phyloP scores from a whole-genome alignment of 352 stramenopile genomes.

The Pythium phragmiticola region DNA sequence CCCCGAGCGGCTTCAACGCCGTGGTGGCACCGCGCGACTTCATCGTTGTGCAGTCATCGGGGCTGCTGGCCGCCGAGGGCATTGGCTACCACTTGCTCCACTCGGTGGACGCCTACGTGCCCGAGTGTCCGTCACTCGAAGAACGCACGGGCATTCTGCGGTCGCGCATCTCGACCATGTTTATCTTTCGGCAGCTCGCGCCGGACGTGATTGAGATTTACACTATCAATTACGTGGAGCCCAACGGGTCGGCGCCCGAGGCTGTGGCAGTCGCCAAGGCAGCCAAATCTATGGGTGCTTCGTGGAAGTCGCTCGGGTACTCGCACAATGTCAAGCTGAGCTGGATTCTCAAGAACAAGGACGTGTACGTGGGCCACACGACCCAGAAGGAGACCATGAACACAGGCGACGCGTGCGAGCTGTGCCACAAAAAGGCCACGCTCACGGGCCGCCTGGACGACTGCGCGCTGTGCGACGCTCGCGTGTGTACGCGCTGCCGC shows the following conservation, averaged over 20 bases:
- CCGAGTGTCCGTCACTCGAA: conserved; percentile 33
- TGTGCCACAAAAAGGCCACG: conserved; percentile 15
- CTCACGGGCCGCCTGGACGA: conserved; percentile 12
- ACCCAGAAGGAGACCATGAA: conserved; percentile 6
- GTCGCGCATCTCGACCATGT: conserved; percentile 41
- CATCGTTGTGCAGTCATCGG: conserved; percentile 19
- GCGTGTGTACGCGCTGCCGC: conserved; percentile 20
- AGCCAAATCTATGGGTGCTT: conserved; percentile 36
- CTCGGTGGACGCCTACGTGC: conserved; percentile 37
- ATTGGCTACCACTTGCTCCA: conserved; percentile 46
- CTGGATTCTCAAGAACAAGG: conserved; percentile 40
- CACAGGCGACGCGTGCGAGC: conserved; percentile 14
- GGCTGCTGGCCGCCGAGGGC: conserved; percentile 11
- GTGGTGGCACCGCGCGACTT: conserved; percentile 20
- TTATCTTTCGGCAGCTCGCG: conserved; percentile 36
- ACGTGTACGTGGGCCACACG: conserved; percentile 12
- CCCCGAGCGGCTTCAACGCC: conserved; percentile 1
- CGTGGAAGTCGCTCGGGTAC: conserved; percentile 31
- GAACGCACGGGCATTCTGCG: conserved; percentile 36
- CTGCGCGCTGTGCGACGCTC: conserved; percentile 17
- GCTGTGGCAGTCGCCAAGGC: conserved; percentile 37
- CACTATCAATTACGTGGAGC: conserved; percentile 42
- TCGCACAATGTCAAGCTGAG: conserved; percentile 28
- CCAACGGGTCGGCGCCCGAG: conserved; percentile 44
- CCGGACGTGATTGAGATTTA: conserved; percentile 40